Conservation (phyloP, 176 grass and related monocot genomes). For the Zizania latifolia region DNA sequence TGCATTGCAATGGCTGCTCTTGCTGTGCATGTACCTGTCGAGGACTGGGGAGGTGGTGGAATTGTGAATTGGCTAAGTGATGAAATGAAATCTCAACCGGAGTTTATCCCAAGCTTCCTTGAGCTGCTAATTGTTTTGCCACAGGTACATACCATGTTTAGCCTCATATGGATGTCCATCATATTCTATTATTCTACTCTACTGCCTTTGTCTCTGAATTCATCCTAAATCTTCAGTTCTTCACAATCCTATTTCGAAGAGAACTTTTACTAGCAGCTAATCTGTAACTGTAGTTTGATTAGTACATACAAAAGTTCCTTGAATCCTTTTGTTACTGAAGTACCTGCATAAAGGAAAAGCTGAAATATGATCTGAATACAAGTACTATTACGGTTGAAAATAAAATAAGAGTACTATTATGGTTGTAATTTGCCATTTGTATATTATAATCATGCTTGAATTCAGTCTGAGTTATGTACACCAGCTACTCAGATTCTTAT, state of each 20-base stretch:
- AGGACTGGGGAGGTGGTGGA: constrained; percentile 96
- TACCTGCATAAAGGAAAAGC: background rate
- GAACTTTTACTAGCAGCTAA: background rate
- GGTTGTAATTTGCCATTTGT: background rate
- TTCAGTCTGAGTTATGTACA: background rate
- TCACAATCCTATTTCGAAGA: background rate
- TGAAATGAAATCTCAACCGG: constrained; percentile 87
- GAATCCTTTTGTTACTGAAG: background rate
- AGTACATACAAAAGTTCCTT: background rate
- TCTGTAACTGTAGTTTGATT: background rate
- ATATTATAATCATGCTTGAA: background rate
- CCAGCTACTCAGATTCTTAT: background rate
- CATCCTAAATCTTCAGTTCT: background rate
- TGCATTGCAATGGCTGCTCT: constrained; percentile 95
- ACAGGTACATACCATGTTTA: constrained; percentile 46
- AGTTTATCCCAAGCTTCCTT: constrained; percentile 78
- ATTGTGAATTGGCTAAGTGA: constrained; percentile 87
- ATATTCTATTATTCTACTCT: background rate
- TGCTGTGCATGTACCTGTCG: constrained; percentile 87
- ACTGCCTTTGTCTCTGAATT: background rate
- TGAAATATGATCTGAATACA: background rate
- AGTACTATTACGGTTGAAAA: too few relatives aligned
- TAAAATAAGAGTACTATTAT: background rate
- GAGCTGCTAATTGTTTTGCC: constrained; percentile 88
- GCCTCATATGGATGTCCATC: background rate